Evolutionary conservation across 257 asterid genomes (phyloP), one percentile per base, ranked within the genome.

Genomic region (Gentiana straminea): DNA sequence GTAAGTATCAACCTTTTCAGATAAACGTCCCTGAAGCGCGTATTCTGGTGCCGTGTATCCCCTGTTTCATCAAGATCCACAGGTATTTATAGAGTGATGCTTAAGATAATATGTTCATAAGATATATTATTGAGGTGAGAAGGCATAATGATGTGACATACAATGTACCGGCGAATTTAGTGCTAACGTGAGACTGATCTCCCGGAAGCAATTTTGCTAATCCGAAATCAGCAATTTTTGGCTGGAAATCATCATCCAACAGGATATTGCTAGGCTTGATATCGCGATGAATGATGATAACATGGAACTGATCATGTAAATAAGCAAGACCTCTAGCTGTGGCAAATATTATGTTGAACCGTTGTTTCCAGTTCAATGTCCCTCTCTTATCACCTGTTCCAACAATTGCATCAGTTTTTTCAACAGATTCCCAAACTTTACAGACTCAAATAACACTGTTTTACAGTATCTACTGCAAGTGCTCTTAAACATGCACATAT

Each of bases 41-140:
- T 88, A 88, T 68, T 84, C 96, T 36, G 96, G 95, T 61, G 95
- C 84, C 3, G 97, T 83, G 55, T 85, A 88, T 4, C 95, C 97
- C 76, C 96, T 87, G 78, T 13, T 49, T 32, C 49, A 58, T 33
- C 1, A 12, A n/a, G 49, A n/a, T 13, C 33, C 4, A 1, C 5
- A 41, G 46, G 7, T 10, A 41, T 41, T 10, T 5, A 41, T 7
- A 41, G 0, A 41, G 46, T 10, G 1, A 1, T 7, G 46, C 46
- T 41, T 41, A 5, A 24, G 24, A 24, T 10, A 41, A 1, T 4
- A 3, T 41, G 7, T 4, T 10, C 46, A 41, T 5, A 41, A 5
- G 7, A 10, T 5, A 5, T 1, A 41, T 4, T 41, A 41, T 41
- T 41, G 3, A 10, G 4, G 32, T 15, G 49, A 24, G 47, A 41